These are phyloP conservation scores for Fusarium sp. DNA, from an alignment of 2,329 filamentous ascomycete genomes.

Conservation along the genomic window DNA sequence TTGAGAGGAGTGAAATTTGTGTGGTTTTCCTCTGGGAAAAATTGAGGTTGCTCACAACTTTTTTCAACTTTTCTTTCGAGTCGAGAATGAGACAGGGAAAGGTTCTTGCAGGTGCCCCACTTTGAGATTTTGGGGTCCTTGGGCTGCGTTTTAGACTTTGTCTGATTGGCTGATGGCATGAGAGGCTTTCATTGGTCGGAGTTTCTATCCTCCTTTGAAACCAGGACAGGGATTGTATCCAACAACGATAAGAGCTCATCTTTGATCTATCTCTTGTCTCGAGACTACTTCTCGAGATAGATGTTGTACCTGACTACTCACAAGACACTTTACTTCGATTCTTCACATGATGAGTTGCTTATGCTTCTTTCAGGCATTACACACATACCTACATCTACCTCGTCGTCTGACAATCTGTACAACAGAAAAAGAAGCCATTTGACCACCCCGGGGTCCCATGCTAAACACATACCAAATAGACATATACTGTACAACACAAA, in stretches of 20 bases:
- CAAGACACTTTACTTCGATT: not conserved
- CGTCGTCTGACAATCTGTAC: not conserved
- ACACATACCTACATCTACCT: not conserved
- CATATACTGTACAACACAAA: not conserved
- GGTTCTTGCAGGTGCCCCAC: slow-evolving; percentile 39
- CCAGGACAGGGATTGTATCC: not conserved
- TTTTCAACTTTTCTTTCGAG: slow-evolving; percentile 8
- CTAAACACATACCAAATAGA: not conserved
- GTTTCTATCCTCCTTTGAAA: not conserved
- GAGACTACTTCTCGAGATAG: not conserved
- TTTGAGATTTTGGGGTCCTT: slow-evolving; percentile 24
- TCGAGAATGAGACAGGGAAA: slow-evolving; percentile 35
- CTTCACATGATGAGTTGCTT: not conserved
- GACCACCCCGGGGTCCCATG: not conserved
- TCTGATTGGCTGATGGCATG: slow-evolving; percentile 20
- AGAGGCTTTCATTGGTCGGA: not conserved
- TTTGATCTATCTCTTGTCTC: not conserved
- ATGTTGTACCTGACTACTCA: not conserved
- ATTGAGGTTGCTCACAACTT: not conserved
- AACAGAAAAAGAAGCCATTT: not conserved
- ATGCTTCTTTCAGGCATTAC: not conserved
- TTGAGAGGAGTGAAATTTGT: not conserved
- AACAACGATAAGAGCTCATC: not conserved
- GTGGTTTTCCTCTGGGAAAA: not conserved
- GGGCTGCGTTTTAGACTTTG: slow-evolving; percentile 24